Conservation (phyloP, 495 filamentous ascomycete species). For the Xylaria cubensis region DNA sequence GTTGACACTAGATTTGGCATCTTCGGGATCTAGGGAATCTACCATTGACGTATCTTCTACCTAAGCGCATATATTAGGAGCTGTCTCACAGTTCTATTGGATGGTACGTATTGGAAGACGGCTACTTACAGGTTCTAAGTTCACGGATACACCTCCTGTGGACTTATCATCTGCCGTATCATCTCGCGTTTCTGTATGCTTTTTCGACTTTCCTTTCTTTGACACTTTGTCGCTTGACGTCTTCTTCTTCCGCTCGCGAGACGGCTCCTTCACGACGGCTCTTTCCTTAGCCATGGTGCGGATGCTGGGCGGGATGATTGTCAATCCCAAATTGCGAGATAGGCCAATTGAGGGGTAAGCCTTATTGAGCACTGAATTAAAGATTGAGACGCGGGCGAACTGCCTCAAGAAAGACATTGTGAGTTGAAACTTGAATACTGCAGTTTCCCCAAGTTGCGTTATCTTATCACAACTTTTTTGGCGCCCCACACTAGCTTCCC, state of each 20-base stretch:
- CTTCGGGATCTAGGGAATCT: neutral
- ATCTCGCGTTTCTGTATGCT: neutral
- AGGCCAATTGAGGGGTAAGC: neutral
- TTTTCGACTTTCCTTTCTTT: neutral
- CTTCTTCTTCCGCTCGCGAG: conserved; percentile 11
- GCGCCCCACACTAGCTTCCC: conserved; percentile 13
- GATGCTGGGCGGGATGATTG: neutral
- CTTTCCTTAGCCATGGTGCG: conserved; percentile 1
- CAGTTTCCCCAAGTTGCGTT: neutral
- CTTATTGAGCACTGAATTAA: neutral
- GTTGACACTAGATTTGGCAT: neutral
- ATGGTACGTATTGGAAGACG: neutral
- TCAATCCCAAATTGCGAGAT: neutral
- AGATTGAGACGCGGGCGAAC: neutral
- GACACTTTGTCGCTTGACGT: conserved; percentile 8
- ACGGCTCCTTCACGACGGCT: neutral
- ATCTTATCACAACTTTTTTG: conserved; percentile 7
- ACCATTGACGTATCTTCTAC: neutral
- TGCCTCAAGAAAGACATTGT: neutral
- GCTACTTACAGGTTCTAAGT: neutral
- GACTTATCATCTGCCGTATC: neutral
- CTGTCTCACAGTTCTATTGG: neutral
- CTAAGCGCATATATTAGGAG: neutral
- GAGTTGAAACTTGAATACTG: neutral
- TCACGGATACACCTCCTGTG: too few species aligned